Percentiles rank a stretch among this genome's conserved stretches.
phyloP scores from a whole-genome alignment of 1,139 yeast genomes.

The Suhomyces chickasaworum region DNA sequence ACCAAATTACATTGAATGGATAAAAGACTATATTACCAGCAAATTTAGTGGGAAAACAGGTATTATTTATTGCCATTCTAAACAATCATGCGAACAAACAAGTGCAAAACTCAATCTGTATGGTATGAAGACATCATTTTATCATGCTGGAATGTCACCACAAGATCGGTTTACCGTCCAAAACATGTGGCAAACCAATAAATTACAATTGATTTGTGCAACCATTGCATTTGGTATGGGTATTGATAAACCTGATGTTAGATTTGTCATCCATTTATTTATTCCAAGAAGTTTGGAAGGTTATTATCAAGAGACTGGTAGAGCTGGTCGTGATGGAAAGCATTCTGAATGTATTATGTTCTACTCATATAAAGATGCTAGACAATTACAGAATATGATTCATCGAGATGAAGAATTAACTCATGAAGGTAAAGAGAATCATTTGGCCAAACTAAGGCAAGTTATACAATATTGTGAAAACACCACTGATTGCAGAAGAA shows the following conservation, averaged over 20 bases:
- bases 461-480: slow-evolving; percentile 94
- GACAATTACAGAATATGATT: slow-evolving; percentile 73
- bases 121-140: slow-evolving; percentile 72
- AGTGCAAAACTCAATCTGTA: slow-evolving; percentile 57
- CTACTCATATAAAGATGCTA: slow-evolving; percentile 75
- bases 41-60: slow-evolving; percentile 70
- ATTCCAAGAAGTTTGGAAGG: slow-evolving; percentile 92
- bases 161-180: slow-evolving; percentile 75
- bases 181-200: slow-evolving; percentile 76
- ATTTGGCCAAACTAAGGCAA: slow-evolving; percentile 72
- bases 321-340: slow-evolving; percentile 96
- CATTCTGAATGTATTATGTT: slow-evolving; percentile 80
- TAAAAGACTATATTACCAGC: slow-evolving; percentile 54
- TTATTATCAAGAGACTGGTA: slow-evolving; percentile 97
- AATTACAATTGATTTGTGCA: slow-evolving; percentile 82
- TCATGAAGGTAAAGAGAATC: slow-evolving; percentile 69
- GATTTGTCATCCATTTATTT: slow-evolving; percentile 88
- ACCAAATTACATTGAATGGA: slow-evolving; percentile 58
- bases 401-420: slow-evolving; percentile 72
- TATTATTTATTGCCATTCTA: slow-evolving; percentile 91
- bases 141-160: slow-evolving; percentile 92
- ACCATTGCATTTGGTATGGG: slow-evolving; percentile 99
- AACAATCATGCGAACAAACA: slow-evolving; percentile 83
- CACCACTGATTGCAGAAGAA: slow-evolving; percentile 84
- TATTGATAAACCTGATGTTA: slow-evolving; percentile 92